Base-by-base conservation (phyloP, 2,329 filamentous ascomycete species). In the Clarireedia monteithiana region DNA sequence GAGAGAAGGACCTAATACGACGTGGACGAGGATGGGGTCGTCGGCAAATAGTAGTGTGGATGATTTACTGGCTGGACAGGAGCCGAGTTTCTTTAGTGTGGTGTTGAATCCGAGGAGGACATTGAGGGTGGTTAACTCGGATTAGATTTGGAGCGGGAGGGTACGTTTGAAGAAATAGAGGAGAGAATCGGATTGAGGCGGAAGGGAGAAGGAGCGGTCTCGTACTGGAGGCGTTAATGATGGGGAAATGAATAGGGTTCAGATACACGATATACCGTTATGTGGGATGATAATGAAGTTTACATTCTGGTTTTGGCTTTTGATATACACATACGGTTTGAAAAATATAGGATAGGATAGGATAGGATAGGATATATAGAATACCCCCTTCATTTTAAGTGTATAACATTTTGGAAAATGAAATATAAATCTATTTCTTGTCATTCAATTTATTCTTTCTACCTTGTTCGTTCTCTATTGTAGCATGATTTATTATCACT, bases 41-140 rank as follows among this genome's bases (percentile, higher is more conserved):
- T 72, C 70, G 12, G 68, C 66, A 23, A 72, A 69, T 51, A 70
- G 68, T 50, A 63, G 65, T 20, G 71, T 70, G 40, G 82, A 84
- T 55, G 82, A 85, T 63, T 64, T 88, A 59, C 65, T 86, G 15
- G 75, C 74, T 3, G 82, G 80, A 0, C 77, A 84, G 58, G 84
- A 89, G 68, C 86, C 86, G 58, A 86, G 79, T 57, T 90, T 89
- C 71, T 83, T 87, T 68, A 86, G 78, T 50, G 83, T 88, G 27
- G 71, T 88, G 64, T 69, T 89, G 70, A 85, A 84, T 59, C 85
- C 85, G 23, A 75, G 84, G 64, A 74, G 85, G 65, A 88, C 84
- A 64, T 71, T 89, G 72, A 75, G 84, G 65, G 84, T 89, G 38
- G 83, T 88, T 23, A 89, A 89, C 60, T 55, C 54, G 40, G 66